Base-by-base conservation (phyloP, 352 stramenopile species). In the Plasmopara halstedii region DNA sequence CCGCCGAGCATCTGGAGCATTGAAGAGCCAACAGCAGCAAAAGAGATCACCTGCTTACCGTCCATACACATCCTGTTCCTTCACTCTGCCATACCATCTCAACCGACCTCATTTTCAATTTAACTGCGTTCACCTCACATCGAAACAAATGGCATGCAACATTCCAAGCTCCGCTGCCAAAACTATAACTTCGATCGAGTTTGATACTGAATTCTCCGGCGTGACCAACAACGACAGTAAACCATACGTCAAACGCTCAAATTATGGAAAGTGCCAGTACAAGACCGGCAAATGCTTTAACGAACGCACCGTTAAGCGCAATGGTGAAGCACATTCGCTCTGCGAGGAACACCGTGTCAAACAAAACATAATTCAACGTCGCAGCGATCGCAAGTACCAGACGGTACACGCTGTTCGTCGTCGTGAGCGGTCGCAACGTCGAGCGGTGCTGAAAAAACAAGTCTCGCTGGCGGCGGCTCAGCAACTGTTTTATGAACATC, bases 211-310 rank as follows among this genome's bases (percentile, higher is more conserved):
- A 6, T 29, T 29, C 3, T 11, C 11, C 25, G 2, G 1, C 25
- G 25, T 10, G 11, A 29, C 11, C 1, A 6, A 29, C 3, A 29
- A 4, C 11, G 25, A 29, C 25, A 10, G 25, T 29, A 10, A 10
- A 29, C 25, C 6, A 29, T 10, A 11, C 3, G 11, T 29, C 2
- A 29, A 29, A 10, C 1, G 3, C 25, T 29, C 11, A 11, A 2
- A 84, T 59, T 72, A 72, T 20, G 77, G 77, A 58, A 92, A 89
- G 55, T 93, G 78, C 51, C 72, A 88, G 57, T 93, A 93, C 71
- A 88, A 93, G 58, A 89, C 81, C 17, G 76, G 81, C 61, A 93
- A 93, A 53, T 93, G 81, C 60, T 88, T 87, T 48, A 93, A 93
- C 38, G 78, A 90, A 53, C 78, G 81, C 48, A 85, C 81, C 20